Evolutionary conservation across 495 filamentous ascomycete species (phyloP), one percentile per base, ranked within the genome.

Genomic region (Neurospora pannonica): DNA sequence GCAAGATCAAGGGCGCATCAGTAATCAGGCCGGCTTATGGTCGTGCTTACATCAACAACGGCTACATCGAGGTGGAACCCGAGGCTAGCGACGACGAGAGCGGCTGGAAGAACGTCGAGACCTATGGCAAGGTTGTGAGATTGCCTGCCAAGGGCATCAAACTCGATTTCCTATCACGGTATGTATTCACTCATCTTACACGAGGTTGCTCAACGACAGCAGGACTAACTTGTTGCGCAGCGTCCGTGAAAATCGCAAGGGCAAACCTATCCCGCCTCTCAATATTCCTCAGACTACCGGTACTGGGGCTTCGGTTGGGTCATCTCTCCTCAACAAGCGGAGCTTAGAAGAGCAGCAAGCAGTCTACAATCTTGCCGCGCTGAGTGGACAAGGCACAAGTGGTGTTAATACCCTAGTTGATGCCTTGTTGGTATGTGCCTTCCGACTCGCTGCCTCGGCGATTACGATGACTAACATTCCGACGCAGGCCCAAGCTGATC

Each of bases 91-190:
- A 82, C 4, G 75, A 80, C 13, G 77, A 79, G 24, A 77, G 75
- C 5, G 81, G 81, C 39, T 86, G 85, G 85, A 79, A 78, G 39
- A 77, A 83, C 40, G 69, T 83, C 38, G 81, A 80, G 42, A 82
- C 85, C 17, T 89, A 88, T 40, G 92, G 90, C 31, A 85, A 89
- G 15, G 84, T 91, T 39, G 92, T 91, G 80, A 87, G 88, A 70
- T 81, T 97, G 43, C 89, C 92, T 0, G 92, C 90, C 77, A 86
- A 85, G 75, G 93, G 93, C 42, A 88, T 97, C 82, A 91, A 92
- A 81, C 83, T 92, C 17, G 92, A 97, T 79, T 97, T 97, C 76
- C 83, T 92, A 60, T 80, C 83, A 36, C 82, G 84, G 86, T 86
- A 85, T 82, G 84, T 79, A 17, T 46, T 38, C 21, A 38, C 42